phyloP scores from a whole-genome alignment of 2,329 filamentous ascomycete species.

The Dryadomyces sulphureus region DNA sequence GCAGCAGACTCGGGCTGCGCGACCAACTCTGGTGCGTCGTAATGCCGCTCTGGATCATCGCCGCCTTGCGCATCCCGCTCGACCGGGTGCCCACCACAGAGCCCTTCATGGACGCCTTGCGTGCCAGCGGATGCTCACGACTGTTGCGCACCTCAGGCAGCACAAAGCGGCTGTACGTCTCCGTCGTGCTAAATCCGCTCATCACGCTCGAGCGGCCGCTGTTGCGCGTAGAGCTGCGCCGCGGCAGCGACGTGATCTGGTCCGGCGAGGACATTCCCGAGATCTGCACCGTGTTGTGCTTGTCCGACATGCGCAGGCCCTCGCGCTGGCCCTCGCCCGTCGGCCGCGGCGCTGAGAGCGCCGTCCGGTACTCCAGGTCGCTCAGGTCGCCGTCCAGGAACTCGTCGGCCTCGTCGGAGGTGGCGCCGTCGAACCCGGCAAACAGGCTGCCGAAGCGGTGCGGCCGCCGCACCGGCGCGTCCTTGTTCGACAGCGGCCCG shows the following conservation, averaged over 20 bases:
- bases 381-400: conserved; percentile 46
- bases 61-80: conserved; percentile 58
- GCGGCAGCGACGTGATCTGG: conserved; percentile 11
- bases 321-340: conserved; percentile 19
- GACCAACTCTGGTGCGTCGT: conserved; percentile 50
- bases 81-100: conserved; percentile 27
- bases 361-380: conserved; percentile 53
- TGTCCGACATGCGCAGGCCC: no score
- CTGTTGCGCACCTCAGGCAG: conserved; percentile 18
- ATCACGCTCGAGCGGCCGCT: conserved; percentile 17
- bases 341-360: conserved; percentile 47
- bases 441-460: conserved; percentile 75
- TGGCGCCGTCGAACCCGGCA: conserved; percentile 63
- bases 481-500: conserved; percentile 49
- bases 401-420: conserved; percentile 51
- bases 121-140: conserved; percentile 11
- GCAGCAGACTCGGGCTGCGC: conserved; percentile 49
- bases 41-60: conserved; percentile 68
- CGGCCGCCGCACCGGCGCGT: conserved; percentile 49
- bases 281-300: no score
- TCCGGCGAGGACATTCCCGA: conserved; percentile 36
- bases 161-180: conserved; percentile 29
- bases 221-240: conserved; percentile 8
- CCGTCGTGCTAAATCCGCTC: conserved; percentile 21
- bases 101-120: conserved; percentile 21